Evolutionary conservation across 768 basidiomycete genomes (phyloP).

Genomic region (Naganishia vishniacii): DNA sequence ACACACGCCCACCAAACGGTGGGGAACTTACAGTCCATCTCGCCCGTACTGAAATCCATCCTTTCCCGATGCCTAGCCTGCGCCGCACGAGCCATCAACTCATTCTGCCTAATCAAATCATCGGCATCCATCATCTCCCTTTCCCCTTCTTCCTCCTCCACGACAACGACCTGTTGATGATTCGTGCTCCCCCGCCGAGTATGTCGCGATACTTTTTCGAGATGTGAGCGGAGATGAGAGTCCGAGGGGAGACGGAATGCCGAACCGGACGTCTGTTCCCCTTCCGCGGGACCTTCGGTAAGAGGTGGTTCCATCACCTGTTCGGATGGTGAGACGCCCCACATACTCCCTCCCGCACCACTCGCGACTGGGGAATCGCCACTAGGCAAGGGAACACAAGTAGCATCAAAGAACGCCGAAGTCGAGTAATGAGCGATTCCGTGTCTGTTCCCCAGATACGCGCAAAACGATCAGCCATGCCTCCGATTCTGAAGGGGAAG

Average conservation of each 20-base stretch:
- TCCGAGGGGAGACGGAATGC: slow-evolving; percentile 9
- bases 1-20: too few species aligned
- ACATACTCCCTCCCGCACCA: not conserved
- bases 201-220: not conserved
- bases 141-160: too few species aligned
- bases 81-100: slow-evolving; percentile 16
- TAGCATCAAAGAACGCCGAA: slow-evolving; percentile 12
- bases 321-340: not conserved
- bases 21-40: slow-evolving; percentile 5
- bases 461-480: not conserved
- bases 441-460: not conserved
- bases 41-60: slow-evolving; percentile 8
- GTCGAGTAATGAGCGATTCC: slow-evolving; percentile 19
- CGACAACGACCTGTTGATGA: not conserved
- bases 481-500: not conserved
- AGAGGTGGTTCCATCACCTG: not conserved
- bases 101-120: slow-evolving; percentile 14
- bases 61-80: slow-evolving; percentile 20
- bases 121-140: slow-evolving; percentile 3
- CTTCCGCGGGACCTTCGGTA: not conserved
- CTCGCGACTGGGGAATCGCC: not conserved
- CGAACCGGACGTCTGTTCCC: too few species aligned
- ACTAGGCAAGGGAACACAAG: not conserved
- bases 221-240: slow-evolving; percentile 8
- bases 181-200: not conserved